Evolutionary conservation across 768 basidiomycete species (phyloP), one percentile per base, ranked within the genome.

Genomic region (Mycena haematopus): DNA sequence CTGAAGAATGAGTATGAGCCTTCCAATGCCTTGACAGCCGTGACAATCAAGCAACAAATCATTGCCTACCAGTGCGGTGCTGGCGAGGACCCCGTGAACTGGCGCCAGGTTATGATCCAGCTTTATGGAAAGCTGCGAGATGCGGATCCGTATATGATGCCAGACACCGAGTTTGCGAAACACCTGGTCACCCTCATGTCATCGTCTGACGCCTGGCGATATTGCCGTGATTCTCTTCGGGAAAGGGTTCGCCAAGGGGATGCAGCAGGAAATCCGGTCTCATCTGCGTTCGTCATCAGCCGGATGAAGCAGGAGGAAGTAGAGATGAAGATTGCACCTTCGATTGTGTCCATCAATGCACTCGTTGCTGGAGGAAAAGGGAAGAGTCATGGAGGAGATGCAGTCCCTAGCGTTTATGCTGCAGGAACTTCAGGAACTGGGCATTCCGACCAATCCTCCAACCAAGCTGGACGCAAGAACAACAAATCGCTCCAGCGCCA

Each of bases 1-100:
- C 56, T 68, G n/a, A 61, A 62, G 49, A 60, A 62, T 33, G 60
- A 62, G 19, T 68, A 65, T 29, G 57, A 65, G 38, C 64, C 67
- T 1, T 19, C 62, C 11, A 63, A 63, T 10, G 29, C 52, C 15
- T 42, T 63, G n/a, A 63, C 56, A 33, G 64, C 53, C 31, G 15
- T 49, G 22, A 65, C 56, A 42, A 27, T 52, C 38, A 50, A 62
- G 24, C 47, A 50, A 38, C 63, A 62, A 24, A 57, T 60, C 42
- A 29, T 53, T 11, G 13, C 19, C 8, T 52, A 38, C n/a, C 45
- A 52, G n/a, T 63, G 56, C 45, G 56, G 51, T 15, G 24, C 56
- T 11, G 24, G 44, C 57, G 45, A 57, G 3, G 51, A 63, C 49
- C 62, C 52, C 5, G 62, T 63, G 6, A 10, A n/a, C 44, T 63